A percentile compares a stretch with the other conserved stretches of the same genome.
Conservation (phyloP, 75 land plant genomes). For the Cunninghamia lanceolata region DNA sequence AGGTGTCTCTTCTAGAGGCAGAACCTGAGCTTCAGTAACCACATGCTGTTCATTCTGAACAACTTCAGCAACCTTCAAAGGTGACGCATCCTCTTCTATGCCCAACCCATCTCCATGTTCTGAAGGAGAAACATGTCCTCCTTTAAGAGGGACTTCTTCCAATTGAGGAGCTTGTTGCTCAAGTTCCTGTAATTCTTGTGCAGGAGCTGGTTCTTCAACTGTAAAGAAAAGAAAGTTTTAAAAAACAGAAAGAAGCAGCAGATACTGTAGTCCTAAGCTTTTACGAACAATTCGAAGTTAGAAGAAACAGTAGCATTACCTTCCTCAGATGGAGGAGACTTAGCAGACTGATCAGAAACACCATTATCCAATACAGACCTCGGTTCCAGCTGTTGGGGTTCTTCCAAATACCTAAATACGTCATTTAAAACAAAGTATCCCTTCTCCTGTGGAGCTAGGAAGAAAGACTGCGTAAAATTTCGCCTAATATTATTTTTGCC, state of each 20-base stretch:
- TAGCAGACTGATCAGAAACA: background rate
- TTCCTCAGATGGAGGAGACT: constrained; percentile 22
- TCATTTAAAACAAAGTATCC: constrained; percentile 96
- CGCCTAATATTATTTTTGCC: constrained; percentile 42
- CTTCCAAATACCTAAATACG: constrained; percentile 64
- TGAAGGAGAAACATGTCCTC: constrained; percentile 27
- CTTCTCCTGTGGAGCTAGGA: constrained; percentile 84
- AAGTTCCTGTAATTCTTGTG: constrained; percentile 16
- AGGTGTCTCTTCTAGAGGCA: constrained; percentile 36
- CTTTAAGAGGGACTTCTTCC: constrained; percentile 33
- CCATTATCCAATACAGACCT: constrained; percentile 20
- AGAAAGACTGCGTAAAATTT: constrained; percentile 75
- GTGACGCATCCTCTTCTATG: constrained; percentile 29
- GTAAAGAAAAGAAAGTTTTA: background rate
- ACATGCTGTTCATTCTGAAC: constrained; percentile 16
- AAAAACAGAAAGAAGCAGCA: background rate
- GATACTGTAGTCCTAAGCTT: background rate
- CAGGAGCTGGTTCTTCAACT: constrained; percentile 5
- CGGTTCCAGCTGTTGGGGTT: constrained; percentile 18
- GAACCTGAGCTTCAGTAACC: constrained; percentile 8
- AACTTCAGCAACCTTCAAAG: constrained; percentile 35
- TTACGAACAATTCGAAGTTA: background rate
- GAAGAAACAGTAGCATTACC: constrained; percentile 19
- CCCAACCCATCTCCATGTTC: constrained; percentile 31
- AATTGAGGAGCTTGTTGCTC: constrained; percentile 18